Base-by-base conservation (phyloP, 768 basidiomycete species). In the Ephemerocybe angulata region DNA sequence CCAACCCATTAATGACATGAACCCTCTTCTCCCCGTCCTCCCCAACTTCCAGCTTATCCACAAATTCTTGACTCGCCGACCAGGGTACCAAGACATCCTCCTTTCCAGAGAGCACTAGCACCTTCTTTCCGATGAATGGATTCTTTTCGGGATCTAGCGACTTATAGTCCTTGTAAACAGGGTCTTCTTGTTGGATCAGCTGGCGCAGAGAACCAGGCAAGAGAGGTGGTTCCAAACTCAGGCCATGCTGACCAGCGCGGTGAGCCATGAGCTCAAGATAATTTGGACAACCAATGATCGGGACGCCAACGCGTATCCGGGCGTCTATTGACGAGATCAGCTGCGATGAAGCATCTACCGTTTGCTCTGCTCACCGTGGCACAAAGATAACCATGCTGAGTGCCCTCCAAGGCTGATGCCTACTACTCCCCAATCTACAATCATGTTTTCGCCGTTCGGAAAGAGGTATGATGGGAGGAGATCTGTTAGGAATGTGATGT, bases 371-470 rank as follows among this genome's bases (percentile, higher is more conserved):
- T 15, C 65, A 73, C 79, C 78, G 58, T 73, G 72, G 21, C 78
- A 63, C 31, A 91, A 77, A 1, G 77, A 72, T 28, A 88, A 76
- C 92, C 93, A 95, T 0, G 88, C 77, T 0, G 90, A 78, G 65
- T 97, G 92, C 0, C 92, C 93, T 1, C 93, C 93, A 0, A 97
- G 80, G 57, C 87, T 90, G 60, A 87, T 76, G 0, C 93, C 93
- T 0, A 82, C 78, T 3, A 88, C 75, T 11, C 83, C 83, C 86
- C 87, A 97, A 53, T 82, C 77, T 5, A 71, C 76, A 33, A 95
- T 78, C 13, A 62, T 65, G 25, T 81, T 76, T 59, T 91, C 85
- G 11, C 72, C 83, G 12, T 70, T 59, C 0, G 92, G 90, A 64
- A 86, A 95, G 8, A 95, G 67, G 63, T 86, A 87, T 0, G 83